phyloP scores from a whole-genome alignment of 805 yeast species.

The Ogataea ramenticola region DNA sequence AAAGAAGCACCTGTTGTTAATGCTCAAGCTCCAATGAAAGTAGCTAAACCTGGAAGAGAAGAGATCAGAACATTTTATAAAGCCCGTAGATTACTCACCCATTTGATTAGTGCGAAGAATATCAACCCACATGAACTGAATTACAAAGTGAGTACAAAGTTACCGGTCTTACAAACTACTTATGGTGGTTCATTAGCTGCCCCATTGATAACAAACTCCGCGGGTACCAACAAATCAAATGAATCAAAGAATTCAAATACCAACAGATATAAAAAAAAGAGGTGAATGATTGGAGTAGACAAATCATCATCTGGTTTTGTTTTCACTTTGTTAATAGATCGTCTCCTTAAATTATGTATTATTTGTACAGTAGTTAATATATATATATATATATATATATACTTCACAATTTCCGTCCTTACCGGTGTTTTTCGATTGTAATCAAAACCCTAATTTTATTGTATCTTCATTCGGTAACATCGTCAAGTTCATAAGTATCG shows the following conservation, averaged over 20 bases:
- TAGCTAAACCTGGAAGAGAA: constrained; percentile 31
- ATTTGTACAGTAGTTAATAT: not conserved
- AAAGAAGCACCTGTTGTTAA: constrained; percentile 1
- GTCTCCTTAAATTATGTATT: not conserved
- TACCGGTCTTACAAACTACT: constrained; percentile 69
- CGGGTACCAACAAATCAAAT: not conserved
- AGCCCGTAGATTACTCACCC: constrained; percentile 38
- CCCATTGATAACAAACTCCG: constrained; percentile 10
- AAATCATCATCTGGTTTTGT: too few relatives aligned
- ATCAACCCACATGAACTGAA: constrained; percentile 27
- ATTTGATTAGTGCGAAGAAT: constrained; percentile 20
- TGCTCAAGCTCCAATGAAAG: constrained; percentile 5
- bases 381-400: not conserved
- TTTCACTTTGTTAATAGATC: too few relatives aligned
- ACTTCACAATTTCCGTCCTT: not conserved
- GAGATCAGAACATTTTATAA: constrained; percentile 38
- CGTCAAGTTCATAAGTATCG: too few relatives aligned
- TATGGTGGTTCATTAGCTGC: constrained; percentile 80
- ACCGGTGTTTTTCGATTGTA: too few relatives aligned
- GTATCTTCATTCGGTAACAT: too few relatives aligned
- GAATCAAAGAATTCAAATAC: not conserved
- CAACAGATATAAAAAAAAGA: not conserved
- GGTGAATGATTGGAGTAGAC: not conserved
- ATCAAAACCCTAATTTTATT: too few relatives aligned
- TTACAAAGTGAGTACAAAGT: constrained; percentile 27